These are phyloP conservation scores for Paecilomyces sp. DNA, from an alignment of 2,329 filamentous ascomycete genomes.

Conservation along the genomic window DNA sequence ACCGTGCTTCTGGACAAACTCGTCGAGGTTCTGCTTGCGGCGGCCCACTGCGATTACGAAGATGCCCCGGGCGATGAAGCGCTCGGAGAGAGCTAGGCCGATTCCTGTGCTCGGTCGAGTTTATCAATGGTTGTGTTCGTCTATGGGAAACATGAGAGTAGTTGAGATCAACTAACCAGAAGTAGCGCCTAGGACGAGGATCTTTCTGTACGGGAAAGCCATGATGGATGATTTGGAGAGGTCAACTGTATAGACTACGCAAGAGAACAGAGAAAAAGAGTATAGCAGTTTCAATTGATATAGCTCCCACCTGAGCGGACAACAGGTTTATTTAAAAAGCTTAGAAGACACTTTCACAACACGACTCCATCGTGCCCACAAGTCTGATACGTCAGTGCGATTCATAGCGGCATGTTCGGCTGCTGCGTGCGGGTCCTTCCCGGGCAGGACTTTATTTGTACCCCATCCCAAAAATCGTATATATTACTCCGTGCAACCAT, in stretches of 20 bases:
- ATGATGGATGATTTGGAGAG: background rate
- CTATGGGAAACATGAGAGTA: background rate
- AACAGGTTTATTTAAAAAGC: background rate
- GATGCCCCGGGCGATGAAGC: constrained; percentile 41
- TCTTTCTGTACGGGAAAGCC: background rate
- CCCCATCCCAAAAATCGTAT: background rate
- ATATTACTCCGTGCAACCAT: too few relatives aligned
- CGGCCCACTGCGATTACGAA: constrained; percentile 45
- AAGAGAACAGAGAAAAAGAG: background rate
- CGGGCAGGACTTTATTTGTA: background rate
- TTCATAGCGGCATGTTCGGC: background rate
- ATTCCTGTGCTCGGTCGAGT: constrained; percentile 18
- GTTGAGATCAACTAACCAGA: background rate
- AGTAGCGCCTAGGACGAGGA: background rate
- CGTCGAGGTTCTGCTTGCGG: constrained; percentile 44
- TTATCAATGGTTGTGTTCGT: background rate
- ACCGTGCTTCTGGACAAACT: constrained; percentile 41
- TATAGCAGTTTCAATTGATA: background rate
- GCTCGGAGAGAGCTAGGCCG: constrained; percentile 43
- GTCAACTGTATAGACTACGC: background rate
- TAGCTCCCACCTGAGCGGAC: background rate
- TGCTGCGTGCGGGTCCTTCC: background rate
- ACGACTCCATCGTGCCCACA: background rate
- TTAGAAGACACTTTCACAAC: background rate
- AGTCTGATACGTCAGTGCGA: background rate